Evolutionary conservation across 768 basidiomycete genomes (phyloP).

Genomic region (Mycena galericulata): DNA sequence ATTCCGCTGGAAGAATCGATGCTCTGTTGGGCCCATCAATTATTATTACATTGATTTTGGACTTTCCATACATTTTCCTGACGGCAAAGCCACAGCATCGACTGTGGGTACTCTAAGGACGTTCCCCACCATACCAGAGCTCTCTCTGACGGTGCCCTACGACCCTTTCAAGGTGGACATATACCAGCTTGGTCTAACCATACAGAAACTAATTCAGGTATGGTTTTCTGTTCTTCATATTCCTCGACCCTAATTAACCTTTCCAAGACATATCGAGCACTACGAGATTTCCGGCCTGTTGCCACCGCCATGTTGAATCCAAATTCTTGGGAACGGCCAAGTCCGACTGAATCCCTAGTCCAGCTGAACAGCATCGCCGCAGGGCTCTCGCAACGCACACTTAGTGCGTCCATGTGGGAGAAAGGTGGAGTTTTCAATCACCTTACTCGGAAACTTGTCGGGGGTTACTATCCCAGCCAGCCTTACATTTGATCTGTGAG

Average conservation of each 20-base stretch:
- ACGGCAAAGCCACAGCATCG: neutral
- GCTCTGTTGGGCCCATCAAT: neutral
- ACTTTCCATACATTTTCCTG: neutral
- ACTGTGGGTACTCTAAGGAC: neutral
- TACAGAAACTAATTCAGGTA: too few species aligned
- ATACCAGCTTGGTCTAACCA: too few species aligned
- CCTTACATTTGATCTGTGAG: too few species aligned
- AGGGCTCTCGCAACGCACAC: too few species aligned
- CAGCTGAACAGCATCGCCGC: too few species aligned
- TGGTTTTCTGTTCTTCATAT: too few species aligned
- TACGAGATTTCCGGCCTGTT: too few species aligned
- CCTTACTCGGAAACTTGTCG: too few species aligned
- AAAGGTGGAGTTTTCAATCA: too few species aligned
- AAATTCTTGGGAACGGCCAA: neutral
- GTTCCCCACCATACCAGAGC: neutral
- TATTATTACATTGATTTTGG: neutral
- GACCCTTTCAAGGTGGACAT: neutral
- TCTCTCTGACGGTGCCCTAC: neutral
- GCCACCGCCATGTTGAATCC: neutral
- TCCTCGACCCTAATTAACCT: too few species aligned
- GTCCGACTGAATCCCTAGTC: neutral
- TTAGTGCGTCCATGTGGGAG: too few species aligned
- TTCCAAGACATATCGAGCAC: neutral
- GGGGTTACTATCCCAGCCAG: too few species aligned
- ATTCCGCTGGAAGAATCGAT: neutral